These are phyloP conservation scores for Cladosporium sp. DNA, from an alignment of 2,329 filamentous ascomycete genomes.

Conservation along the genomic window DNA sequence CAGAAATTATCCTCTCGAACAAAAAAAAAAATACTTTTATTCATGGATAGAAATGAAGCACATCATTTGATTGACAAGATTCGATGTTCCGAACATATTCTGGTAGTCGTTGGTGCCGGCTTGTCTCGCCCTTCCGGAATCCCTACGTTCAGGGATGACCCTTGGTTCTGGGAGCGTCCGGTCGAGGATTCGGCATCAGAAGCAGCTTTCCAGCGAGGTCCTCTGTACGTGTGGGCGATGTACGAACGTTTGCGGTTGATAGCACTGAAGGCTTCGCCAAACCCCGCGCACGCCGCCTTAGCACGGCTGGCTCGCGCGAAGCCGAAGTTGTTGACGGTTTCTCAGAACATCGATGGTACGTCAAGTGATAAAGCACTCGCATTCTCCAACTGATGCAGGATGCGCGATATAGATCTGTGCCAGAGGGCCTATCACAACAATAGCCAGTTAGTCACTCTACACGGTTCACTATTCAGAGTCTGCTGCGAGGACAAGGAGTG, in stretches of 20 bases:
- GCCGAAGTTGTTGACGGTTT: not conserved
- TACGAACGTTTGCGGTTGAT: not conserved
- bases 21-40: no score
- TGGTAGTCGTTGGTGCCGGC: not conserved
- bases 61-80: not conserved
- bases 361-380: not conserved
- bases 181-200: not conserved
- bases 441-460: not conserved
- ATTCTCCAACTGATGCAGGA: not conserved
- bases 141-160: not conserved
- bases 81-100: not conserved
- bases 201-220: not conserved
- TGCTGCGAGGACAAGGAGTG: not conserved
- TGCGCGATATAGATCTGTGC: not conserved
- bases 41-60: not conserved
- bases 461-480: not conserved
- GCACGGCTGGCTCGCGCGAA: not conserved
- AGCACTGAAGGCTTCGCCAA: not conserved
- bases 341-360: not conserved
- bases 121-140: not conserved
- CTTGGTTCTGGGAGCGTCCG: not conserved
- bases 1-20: no score
- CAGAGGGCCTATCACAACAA: not conserved
- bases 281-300: not conserved
- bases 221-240: not conserved